Conservation (phyloP, 352 stramenopile genomes). For the Phytophthora melonis region DNA sequence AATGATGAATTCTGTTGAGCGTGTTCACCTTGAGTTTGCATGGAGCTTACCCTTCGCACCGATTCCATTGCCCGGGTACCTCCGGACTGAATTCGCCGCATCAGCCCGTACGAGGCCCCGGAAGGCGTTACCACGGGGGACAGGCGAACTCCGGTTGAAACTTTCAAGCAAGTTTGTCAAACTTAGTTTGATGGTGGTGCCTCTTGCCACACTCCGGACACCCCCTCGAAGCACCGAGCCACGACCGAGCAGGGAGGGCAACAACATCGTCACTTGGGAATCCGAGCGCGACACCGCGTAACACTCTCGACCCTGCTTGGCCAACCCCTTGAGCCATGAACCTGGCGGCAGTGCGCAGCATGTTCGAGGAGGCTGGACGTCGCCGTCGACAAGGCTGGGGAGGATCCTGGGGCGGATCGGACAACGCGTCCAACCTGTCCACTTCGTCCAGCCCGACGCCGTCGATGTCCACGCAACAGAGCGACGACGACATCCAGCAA, state of each 20-base stretch:
- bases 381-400: slow-evolving; percentile 3
- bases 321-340: not conserved
- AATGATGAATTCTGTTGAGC: not conserved
- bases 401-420: slow-evolving; percentile 4
- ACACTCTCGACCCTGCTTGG: not conserved
- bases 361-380: slow-evolving; percentile 20
- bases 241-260: not conserved
- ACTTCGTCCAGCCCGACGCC: not conserved
- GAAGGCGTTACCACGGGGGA: not conserved
- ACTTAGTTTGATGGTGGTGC: no score
- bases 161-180: not conserved
- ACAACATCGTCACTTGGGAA: not conserved
- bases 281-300: not conserved
- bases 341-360: slow-evolving; percentile 5
- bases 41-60: not conserved
- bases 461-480: slow-evolving; percentile 19
- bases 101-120: not conserved
- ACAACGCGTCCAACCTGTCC: not conserved
- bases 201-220: no score
- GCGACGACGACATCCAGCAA: slow-evolving; percentile 29
- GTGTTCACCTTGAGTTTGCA: slow-evolving; percentile 2
- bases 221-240: no score
- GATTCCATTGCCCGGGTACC: not conserved
- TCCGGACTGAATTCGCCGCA: not conserved
- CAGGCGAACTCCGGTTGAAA: not conserved